Evolutionary conservation across 169 alveolate genomes (phyloP).

Genomic region (Eimeria sp.): DNA sequence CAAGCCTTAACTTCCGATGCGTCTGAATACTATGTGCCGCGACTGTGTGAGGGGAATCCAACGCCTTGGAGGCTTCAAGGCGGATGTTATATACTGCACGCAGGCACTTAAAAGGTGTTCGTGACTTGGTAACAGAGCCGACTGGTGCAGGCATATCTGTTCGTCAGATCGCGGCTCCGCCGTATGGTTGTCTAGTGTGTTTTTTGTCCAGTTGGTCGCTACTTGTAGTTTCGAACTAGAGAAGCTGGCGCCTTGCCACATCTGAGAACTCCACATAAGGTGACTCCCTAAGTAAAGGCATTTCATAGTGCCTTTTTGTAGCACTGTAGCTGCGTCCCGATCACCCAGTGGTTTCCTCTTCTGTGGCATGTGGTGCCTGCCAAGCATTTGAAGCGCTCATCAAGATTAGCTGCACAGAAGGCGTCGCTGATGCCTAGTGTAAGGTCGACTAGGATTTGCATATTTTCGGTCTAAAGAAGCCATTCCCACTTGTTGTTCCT

Average conservation of each 20-base stretch:
- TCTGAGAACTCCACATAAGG: not conserved
- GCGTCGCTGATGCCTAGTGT: not conserved
- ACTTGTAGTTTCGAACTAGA: not conserved
- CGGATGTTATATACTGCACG: not conserved
- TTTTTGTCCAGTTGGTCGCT: not conserved
- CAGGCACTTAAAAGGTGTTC: not conserved
- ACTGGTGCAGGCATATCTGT: not conserved
- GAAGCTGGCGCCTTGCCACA: not conserved
- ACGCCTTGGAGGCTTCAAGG: not conserved
- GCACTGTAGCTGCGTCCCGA: not conserved
- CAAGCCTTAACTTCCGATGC: not conserved
- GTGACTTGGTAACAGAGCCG: not conserved
- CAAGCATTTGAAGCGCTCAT: not conserved
- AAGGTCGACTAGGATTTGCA: not conserved
- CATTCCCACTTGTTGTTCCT: not conserved
- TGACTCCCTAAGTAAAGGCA: not conserved
- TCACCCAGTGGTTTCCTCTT: not conserved
- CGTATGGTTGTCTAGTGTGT: not conserved
- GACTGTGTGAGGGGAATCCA: not conserved
- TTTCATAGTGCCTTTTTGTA: not conserved
- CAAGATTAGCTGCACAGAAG: not conserved
- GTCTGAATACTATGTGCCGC: not conserved
- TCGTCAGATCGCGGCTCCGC: not conserved
- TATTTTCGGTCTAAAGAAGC: not conserved
- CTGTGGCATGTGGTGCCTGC: not conserved